A percentile compares a stretch with the other conserved stretches of the same genome.
phyloP scores from a whole-genome alignment of 1,139 yeast genomes.

The Suhomyces choctaworum region DNA sequence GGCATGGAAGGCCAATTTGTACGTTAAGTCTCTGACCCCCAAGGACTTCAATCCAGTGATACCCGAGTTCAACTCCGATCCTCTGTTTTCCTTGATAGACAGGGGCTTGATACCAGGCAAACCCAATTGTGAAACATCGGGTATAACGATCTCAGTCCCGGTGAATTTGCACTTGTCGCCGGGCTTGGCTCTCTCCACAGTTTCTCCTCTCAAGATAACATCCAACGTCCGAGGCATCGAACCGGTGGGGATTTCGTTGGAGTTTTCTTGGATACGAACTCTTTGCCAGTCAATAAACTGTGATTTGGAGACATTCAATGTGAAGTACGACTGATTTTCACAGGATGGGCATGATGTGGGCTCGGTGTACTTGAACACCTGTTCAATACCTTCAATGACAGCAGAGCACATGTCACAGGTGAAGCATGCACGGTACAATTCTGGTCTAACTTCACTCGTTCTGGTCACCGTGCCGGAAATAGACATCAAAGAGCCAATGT shows the following conservation, averaged over 20 bases:
- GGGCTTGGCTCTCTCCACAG: constrained; percentile 95
- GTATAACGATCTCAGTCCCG: constrained; percentile 94
- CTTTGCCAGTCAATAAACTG: constrained; percentile 97
- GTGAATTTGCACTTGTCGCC: constrained; percentile 96
- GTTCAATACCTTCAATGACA: constrained; percentile 86
- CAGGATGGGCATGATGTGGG: constrained; percentile 93
- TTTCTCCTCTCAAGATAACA: constrained; percentile 88
- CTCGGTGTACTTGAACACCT: constrained; percentile 89
- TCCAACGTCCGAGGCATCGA: constrained; percentile 98
- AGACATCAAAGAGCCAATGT: constrained; percentile 80
- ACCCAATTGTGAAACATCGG: constrained; percentile 94
- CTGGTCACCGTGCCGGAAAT: constrained; percentile 96
- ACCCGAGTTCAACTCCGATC: constrained; percentile 70
- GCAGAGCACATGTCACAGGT: constrained; percentile 90
- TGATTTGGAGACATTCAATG: constrained; percentile 78
- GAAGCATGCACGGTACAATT: constrained; percentile 81
- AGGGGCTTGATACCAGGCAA: constrained; percentile 94
- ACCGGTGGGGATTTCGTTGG: constrained; percentile 96
- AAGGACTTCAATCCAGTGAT: constrained; percentile 81
- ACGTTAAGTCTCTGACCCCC: constrained; percentile 93
- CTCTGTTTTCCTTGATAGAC: constrained; percentile 66
- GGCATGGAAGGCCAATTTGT: constrained; percentile 87
- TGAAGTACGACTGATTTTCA: constrained; percentile 84
- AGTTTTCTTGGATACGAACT: constrained; percentile 92
- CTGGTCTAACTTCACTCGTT: constrained; percentile 97